phyloP scores from a whole-genome alignment of 1,284 basidiomycete species.

The Cutaneotrichosporon dermatis region DNA sequence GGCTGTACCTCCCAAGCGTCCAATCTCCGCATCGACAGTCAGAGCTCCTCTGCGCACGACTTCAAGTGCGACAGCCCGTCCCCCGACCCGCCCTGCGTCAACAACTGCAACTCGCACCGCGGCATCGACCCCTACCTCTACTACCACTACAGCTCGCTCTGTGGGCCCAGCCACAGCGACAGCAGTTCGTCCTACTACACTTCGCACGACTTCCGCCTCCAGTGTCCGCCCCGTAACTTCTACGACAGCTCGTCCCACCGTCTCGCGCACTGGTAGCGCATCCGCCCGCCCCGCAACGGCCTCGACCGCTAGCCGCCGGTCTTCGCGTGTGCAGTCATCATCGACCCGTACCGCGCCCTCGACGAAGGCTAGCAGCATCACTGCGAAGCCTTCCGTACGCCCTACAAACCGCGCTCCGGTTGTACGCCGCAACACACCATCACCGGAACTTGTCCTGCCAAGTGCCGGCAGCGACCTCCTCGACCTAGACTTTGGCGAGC shows the following conservation, averaged over 20 bases:
- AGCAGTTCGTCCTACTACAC: too few species aligned
- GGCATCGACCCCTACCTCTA: background rate
- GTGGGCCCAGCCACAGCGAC: background rate
- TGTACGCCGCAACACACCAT: background rate
- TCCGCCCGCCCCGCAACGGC: too few species aligned
- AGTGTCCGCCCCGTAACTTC: background rate
- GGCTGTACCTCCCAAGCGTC: background rate
- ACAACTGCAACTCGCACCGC: too few species aligned
- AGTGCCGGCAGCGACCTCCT: constrained; percentile 6
- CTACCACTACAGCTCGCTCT: background rate
- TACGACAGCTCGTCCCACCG: background rate
- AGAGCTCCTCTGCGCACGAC: background rate
- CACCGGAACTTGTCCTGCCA: background rate
- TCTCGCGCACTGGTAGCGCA: background rate
- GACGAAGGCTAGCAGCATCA: too few species aligned
- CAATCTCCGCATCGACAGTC: background rate
- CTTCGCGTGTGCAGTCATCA: too few species aligned
- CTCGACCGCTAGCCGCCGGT: too few species aligned
- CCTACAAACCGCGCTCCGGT: too few species aligned
- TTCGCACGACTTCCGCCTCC: too few species aligned
- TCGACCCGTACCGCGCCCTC: too few species aligned
- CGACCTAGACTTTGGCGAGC: constrained; percentile 13
- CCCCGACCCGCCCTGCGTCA: background rate
- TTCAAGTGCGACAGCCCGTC: background rate
- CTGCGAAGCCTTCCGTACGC: too few species aligned